A percentile compares a stretch with the other conserved stretches of the same genome.
These are phyloP conservation scores for Citrullus colocynthis DNA, from an alignment of 306 rosid species.

Conservation along the genomic window DNA sequence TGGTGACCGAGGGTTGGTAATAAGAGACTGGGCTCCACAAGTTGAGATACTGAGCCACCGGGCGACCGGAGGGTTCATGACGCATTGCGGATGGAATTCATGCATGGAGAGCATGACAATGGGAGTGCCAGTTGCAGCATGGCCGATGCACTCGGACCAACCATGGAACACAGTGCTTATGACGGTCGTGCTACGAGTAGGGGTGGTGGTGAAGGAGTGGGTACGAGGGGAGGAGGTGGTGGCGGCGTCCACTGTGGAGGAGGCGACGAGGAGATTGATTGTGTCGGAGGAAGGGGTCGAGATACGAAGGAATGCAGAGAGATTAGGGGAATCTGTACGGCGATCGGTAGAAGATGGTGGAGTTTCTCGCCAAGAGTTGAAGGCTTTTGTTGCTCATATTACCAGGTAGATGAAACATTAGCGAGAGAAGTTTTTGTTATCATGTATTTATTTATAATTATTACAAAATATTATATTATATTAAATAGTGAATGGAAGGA, in stretches of 20 bases:
- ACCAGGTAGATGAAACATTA: slow-evolving; percentile 12
- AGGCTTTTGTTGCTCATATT: slow-evolving; percentile 54
- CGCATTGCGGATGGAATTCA: slow-evolving; percentile 79
- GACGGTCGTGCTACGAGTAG: slow-evolving; percentile 30
- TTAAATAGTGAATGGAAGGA: too few species aligned
- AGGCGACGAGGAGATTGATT: slow-evolving; percentile 35
- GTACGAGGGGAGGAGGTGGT: slow-evolving; percentile 17
- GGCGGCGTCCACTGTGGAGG: slow-evolving; percentile 16
- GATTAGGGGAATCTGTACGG: slow-evolving; percentile 20
- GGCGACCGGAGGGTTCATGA: slow-evolving; percentile 52
- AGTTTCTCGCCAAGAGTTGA: slow-evolving; percentile 39
- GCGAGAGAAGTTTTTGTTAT: too few species aligned
- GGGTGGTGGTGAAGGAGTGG: slow-evolving; percentile 37
- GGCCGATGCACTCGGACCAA: slow-evolving; percentile 85
- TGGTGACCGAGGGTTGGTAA: slow-evolving; percentile 22
- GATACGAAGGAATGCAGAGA: slow-evolving; percentile 33
- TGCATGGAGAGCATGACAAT: slow-evolving; percentile 60
- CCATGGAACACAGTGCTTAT: slow-evolving; percentile 52
- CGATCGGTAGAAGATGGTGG: slow-evolving; percentile 33
- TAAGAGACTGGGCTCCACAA: slow-evolving; percentile 65
- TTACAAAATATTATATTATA: too few species aligned
- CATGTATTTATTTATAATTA: too few species aligned
- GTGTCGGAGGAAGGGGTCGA: slow-evolving; percentile 34
- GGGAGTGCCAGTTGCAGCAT: slow-evolving; percentile 64
- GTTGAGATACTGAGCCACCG: slow-evolving; percentile 41